phyloP scores from a whole-genome alignment of 179 eudicot species.

The Sideroxylon spinosum region DNA sequence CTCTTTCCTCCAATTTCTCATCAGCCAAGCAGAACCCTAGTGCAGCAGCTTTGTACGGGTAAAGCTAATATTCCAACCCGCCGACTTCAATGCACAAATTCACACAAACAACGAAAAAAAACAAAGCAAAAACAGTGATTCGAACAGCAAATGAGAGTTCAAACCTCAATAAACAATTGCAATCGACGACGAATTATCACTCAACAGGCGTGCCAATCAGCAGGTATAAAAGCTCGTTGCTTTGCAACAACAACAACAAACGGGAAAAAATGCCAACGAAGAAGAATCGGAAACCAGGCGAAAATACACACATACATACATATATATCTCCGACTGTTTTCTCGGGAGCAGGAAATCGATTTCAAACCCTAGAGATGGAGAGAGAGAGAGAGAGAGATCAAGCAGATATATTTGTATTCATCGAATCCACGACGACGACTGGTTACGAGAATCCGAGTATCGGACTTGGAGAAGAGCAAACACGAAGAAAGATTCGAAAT shows the following conservation, averaged over 20 bases:
- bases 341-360: background rate
- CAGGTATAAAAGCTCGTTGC: constrained; percentile 1
- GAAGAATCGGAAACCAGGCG: background rate
- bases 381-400: constrained; percentile 7
- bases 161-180: constrained; percentile 13
- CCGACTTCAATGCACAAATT: background rate
- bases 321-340: background rate
- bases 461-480: constrained; percentile 12
- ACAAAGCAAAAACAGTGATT: background rate
- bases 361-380: constrained; percentile 14
- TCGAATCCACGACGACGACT: constrained; percentile 12
- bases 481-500: background rate
- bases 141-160: background rate
- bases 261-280: background rate
- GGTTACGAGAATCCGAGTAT: constrained; percentile 11
- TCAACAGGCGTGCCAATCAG: background rate
- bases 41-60: background rate
- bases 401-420: background rate
- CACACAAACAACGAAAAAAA: background rate
- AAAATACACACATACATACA: background rate
- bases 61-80: background rate
- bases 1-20: background rate
- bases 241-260: background rate
- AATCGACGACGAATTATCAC: constrained; percentile 9
- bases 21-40: constrained; percentile 14